Evolutionary conservation across 2,329 filamentous ascomycete genomes (phyloP).

Genomic region (Phoma sp.): DNA sequence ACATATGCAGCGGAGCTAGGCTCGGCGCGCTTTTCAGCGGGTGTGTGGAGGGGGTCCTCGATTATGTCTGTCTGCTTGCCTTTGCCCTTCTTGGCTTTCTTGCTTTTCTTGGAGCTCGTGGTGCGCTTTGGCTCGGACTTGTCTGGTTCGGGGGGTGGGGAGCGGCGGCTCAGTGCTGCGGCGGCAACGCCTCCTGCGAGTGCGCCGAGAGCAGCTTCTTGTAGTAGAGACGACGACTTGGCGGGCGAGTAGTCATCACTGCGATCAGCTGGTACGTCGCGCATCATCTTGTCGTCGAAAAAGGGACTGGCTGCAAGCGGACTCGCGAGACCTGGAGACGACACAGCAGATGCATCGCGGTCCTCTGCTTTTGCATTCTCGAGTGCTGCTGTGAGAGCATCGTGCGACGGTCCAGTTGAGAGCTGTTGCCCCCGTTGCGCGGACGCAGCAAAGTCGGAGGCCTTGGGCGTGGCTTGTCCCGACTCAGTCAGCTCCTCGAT

Average conservation of each 20-base stretch:
- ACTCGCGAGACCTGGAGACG: conserved; percentile 19
- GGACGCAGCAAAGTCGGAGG: conserved; percentile 56
- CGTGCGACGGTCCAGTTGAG: conserved; percentile 24
- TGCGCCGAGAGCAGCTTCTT: conserved; percentile 39
- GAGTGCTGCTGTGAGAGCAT: conserved; percentile 35
- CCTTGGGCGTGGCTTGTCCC: conserved; percentile 73
- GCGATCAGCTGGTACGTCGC: conserved; percentile 15
- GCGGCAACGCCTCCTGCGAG: conserved; percentile 36
- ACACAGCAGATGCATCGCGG: conserved; percentile 1
- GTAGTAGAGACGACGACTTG: conserved; percentile 33
- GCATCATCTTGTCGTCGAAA: conserved; percentile 37
- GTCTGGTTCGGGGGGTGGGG: background rate
- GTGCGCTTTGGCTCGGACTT: background rate
- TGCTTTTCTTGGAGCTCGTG: background rate
- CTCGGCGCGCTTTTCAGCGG: conserved; percentile 11
- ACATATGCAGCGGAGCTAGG: conserved; percentile 24
- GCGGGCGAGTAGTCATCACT: conserved; percentile 26
- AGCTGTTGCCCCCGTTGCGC: conserved; percentile 3
- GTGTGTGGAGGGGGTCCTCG: background rate
- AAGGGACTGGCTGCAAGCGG: conserved; percentile 33
- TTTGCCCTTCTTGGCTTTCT: conserved; percentile 11
- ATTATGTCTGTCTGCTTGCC: conserved; percentile 1
- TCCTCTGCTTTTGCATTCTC: conserved; percentile 26
- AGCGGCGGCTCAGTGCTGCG: conserved; percentile 1
- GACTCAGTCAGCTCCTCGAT: conserved; percentile 61